A percentile compares a stretch with the other conserved stretches of the same genome.
phyloP scores from a whole-genome alignment of 2,329 filamentous ascomycete genomes.

The Phialophora tarda region DNA sequence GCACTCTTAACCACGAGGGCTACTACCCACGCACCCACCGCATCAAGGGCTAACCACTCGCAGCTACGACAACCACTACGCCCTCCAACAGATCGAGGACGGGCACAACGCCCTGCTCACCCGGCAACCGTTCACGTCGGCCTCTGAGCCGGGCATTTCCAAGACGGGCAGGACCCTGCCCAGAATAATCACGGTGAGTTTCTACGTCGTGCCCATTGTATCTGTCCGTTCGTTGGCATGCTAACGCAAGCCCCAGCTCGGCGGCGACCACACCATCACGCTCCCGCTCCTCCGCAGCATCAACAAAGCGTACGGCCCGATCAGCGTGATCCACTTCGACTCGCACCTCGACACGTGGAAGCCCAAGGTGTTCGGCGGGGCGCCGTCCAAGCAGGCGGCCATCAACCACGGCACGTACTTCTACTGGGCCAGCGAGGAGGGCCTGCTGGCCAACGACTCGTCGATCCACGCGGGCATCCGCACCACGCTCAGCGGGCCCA shows the following conservation, averaged over 20 bases:
- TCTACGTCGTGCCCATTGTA: no score
- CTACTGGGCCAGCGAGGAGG: conserved; percentile 79
- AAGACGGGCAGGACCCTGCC: conserved; percentile 77
- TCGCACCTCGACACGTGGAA: conserved; percentile 70
- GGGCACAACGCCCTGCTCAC: conserved; percentile 78
- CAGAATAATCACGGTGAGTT: conserved; percentile 69
- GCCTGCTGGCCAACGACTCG: conserved; percentile 77
- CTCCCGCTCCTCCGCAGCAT: conserved; percentile 61
- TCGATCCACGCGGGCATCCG: conserved; percentile 89
- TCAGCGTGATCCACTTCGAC: conserved; percentile 69
- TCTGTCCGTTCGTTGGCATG: not conserved
- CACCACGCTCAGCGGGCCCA: conserved; percentile 77
- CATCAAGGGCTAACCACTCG: no score
- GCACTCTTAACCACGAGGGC: no score
- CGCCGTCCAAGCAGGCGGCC: conserved; percentile 73
- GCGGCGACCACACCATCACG: conserved; percentile 54
- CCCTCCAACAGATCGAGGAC: conserved; percentile 82
- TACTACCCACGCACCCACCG: not conserved
- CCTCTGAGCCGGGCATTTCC: conserved; percentile 69
- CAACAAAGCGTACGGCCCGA: conserved; percentile 70
- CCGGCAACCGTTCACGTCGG: conserved; percentile 71
- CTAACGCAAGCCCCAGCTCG: conserved; percentile 48
- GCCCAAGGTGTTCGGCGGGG: conserved; percentile 85
- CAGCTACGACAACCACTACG: conserved; percentile 81
- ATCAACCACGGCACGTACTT: conserved; percentile 93